Base-by-base conservation (phyloP, 257 asterid species). In the Lithospermum erythrorhizon region DNA sequence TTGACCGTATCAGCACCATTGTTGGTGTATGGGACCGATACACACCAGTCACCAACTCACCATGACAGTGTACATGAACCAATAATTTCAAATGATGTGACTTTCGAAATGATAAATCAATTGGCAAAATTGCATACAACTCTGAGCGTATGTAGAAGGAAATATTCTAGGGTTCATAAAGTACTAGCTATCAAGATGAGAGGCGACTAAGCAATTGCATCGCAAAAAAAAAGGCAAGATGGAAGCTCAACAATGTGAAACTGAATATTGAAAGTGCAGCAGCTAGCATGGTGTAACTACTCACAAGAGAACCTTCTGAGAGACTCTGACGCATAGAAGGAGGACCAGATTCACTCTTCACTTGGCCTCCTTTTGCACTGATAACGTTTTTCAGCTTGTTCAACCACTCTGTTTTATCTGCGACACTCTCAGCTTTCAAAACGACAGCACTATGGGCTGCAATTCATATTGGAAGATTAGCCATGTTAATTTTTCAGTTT, bases 281-380 rank as follows among this genome's bases (percentile, higher is more conserved):
- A 18, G 16, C 57, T 7, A 53, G 27, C 57, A 53, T 53, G 22
- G 49, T 18, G 20, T 65, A 65, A 67, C 41, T 54, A 79, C 83
- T 82, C 79, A 89, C 96, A 73, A 89, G 96, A 65, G 94, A 89
- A 58, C 97, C 95, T 62, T 89, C 97, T 51, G 97, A 89, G 45
- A 77, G 84, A 71, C 94, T 84, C 49, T 89, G 97, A 61, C 95
- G 84, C 72, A 86, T 76, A 8, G 84, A 65, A 8, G 84, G 63
- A 53, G 76, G 83, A 22, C 76, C 79, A 67, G 91, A 68, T 65
- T 89, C 94, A 64, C 81, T 75, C 83, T 82, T 89, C 79, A 89
- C 89, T 73, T 86, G 86, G 72, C 97, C 97, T 61, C 97, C 96
- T 75, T 77, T 89, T 25, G 95, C 68, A 68, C 96, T 83, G 73